Conservation (phyloP, 2,329 filamentous ascomycete genomes). For the Fusarium staphyleae region DNA sequence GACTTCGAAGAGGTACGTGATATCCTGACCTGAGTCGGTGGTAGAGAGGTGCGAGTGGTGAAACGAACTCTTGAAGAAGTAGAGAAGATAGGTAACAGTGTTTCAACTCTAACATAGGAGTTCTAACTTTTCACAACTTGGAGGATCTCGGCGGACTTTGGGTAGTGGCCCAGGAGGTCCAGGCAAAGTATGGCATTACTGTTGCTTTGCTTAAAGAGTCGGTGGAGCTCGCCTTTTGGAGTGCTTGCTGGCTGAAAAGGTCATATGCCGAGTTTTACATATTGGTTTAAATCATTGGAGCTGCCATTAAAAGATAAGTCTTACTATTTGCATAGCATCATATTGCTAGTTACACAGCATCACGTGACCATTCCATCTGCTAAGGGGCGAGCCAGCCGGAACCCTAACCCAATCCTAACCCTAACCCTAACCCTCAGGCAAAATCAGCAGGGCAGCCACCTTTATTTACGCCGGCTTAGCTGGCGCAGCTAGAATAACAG, state of each 20-base stretch:
- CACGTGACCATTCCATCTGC: too few relatives aligned
- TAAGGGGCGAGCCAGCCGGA: too few relatives aligned
- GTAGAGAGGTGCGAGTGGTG: conserved; percentile 37
- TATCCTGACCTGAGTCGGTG: conserved; percentile 43
- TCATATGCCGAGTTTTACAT: too few relatives aligned
- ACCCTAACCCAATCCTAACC: too few relatives aligned
- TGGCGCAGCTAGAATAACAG: too few relatives aligned
- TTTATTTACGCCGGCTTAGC: too few relatives aligned
- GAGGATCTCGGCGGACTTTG: conserved; percentile 6
- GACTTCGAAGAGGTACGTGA: conserved; percentile 43
- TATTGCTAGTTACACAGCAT: too few relatives aligned
- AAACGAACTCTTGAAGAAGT: conserved; percentile 23
- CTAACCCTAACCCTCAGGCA: too few relatives aligned
- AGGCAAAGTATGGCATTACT: conserved; percentile 21
- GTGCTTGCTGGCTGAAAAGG: neutral
- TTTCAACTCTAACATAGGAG: conserved; percentile 1
- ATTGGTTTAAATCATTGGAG: too few relatives aligned
- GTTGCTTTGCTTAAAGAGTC: neutral
- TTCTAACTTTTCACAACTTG: conserved; percentile 20
- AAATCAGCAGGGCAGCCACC: too few relatives aligned
- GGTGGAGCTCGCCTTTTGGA: neutral
- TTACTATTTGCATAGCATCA: too few relatives aligned
- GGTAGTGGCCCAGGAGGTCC: neutral
- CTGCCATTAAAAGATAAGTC: too few relatives aligned
- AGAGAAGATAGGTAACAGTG: neutral